A percentile compares a stretch with the other conserved stretches of the same genome.
Evolutionary conservation across 2,329 filamentous ascomycete species (phyloP).

Genomic region (Colletotrichum abscissum): DNA sequence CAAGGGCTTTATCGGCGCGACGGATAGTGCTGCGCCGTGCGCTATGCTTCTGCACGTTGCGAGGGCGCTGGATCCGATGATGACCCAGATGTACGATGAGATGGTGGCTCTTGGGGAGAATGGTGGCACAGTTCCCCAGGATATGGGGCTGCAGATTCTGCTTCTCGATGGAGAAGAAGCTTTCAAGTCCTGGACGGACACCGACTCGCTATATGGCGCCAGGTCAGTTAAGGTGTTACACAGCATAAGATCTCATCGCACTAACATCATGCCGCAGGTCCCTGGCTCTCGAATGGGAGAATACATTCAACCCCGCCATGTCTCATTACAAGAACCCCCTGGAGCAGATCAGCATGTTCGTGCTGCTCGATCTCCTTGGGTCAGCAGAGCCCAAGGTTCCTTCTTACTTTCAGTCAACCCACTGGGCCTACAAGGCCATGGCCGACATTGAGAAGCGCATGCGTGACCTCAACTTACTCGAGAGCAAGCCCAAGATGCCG

Average conservation of each 20-base stretch:
- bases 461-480: constrained; percentile 66
- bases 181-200: constrained; percentile 76
- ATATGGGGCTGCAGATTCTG: constrained; percentile 82
- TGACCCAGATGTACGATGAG: constrained; percentile 79
- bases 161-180: constrained; percentile 88
- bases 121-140: constrained; percentile 66
- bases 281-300: constrained; percentile 79
- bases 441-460: constrained; percentile 74
- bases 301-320: constrained; percentile 71
- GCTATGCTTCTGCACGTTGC: constrained; percentile 86
- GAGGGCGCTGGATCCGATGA: constrained; percentile 74
- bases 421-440: constrained; percentile 83
- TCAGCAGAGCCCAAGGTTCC: constrained; percentile 69
- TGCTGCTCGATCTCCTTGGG: constrained; percentile 81
- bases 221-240: constrained; percentile 56
- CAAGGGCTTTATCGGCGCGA: constrained; percentile 83
- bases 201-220: constrained; percentile 82
- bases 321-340: constrained; percentile 77
- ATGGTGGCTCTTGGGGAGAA: constrained; percentile 69
- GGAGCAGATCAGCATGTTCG: constrained; percentile 79
- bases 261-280: constrained; percentile 53
- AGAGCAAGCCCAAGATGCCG: constrained; percentile 44
- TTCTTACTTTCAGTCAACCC: constrained; percentile 81
- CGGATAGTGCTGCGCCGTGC: constrained; percentile 85
- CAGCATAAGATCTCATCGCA: not conserved